A percentile compares a stretch with the other conserved stretches of the same genome.
Evolutionary conservation across 805 yeast species (phyloP).

Genomic region (Zygoascus bituminiphila): DNA sequence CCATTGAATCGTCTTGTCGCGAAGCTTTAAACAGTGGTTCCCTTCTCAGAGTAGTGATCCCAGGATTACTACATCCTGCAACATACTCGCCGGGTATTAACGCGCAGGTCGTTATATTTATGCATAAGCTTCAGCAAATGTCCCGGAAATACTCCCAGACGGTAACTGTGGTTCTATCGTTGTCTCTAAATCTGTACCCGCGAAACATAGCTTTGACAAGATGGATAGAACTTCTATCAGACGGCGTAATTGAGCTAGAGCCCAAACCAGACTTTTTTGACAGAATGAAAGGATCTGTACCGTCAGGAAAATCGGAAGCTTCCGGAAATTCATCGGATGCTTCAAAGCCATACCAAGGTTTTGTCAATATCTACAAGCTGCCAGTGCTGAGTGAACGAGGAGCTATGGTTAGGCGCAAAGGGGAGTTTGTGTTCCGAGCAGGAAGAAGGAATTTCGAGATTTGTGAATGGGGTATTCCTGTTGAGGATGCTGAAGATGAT

Average conservation of each 20-base stretch:
- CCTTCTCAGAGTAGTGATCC: constrained; percentile 59
- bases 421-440: constrained; percentile 80
- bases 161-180: constrained; percentile 44
- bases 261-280: constrained; percentile 57
- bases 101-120: constrained; percentile 46
- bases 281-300: constrained; percentile 29
- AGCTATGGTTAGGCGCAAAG: constrained; percentile 60
- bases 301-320: constrained; percentile 1
- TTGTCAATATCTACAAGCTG: constrained; percentile 64
- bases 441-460: constrained; percentile 79
- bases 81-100: constrained; percentile 36
- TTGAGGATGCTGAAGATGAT: constrained; percentile 48
- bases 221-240: constrained; percentile 51
- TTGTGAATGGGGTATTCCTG: constrained; percentile 96
- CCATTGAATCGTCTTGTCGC: constrained; percentile 6
- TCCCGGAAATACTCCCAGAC: constrained; percentile 39
- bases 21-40: constrained; percentile 26
- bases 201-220: constrained; percentile 40
- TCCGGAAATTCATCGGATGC: background rate
- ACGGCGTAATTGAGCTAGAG: constrained; percentile 62
- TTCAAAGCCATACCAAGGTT: constrained; percentile 48
- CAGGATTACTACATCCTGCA: constrained; percentile 74
- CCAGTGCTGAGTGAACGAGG: constrained; percentile 73
- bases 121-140: constrained; percentile 50
- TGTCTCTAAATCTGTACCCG: constrained; percentile 61